Evolutionary conservation across 2,329 filamentous ascomycete species (phyloP).

Genomic region (Calonectria crousiana): DNA sequence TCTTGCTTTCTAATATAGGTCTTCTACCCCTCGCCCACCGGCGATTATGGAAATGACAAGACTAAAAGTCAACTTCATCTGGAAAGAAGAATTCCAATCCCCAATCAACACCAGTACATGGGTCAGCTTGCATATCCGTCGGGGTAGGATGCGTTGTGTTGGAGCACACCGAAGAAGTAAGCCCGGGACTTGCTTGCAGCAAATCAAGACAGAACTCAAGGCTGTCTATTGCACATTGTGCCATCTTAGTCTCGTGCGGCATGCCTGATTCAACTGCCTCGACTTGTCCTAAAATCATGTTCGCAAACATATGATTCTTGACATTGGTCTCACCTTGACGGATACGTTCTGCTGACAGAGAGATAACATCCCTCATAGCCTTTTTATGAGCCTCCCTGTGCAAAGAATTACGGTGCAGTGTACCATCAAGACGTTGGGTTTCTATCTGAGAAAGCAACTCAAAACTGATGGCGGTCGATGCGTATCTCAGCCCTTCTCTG

Average conservation of each 20-base stretch:
- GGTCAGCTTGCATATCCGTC: neutral
- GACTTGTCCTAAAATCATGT: constrained; percentile 54
- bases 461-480: constrained; percentile 47
- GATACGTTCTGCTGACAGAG: constrained; percentile 48
- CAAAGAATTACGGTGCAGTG: constrained; percentile 42
- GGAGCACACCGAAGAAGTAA: neutral
- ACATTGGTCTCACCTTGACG: constrained; percentile 58
- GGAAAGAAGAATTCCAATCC: neutral
- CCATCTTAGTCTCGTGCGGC: constrained; percentile 44
- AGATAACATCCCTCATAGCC: constrained; percentile 44
- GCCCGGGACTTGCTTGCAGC: constrained; percentile 31
- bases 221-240: constrained; percentile 48
- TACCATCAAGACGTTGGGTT: constrained; percentile 45
- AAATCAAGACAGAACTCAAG: constrained; percentile 48
- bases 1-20: neutral
- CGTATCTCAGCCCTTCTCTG: constrained; percentile 51
- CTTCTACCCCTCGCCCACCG: neutral
- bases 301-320: constrained; percentile 56
- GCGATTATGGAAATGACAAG: neutral
- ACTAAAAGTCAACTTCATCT: neutral
- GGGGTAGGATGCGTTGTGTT: neutral
- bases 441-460: constrained; percentile 52
- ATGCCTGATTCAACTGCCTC: constrained; percentile 48
- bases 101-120: neutral
- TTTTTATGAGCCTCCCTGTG: constrained; percentile 49